Evolutionary conservation across 495 filamentous ascomycete species (phyloP).

Genomic region (Thermothielavioides terrestris): DNA sequence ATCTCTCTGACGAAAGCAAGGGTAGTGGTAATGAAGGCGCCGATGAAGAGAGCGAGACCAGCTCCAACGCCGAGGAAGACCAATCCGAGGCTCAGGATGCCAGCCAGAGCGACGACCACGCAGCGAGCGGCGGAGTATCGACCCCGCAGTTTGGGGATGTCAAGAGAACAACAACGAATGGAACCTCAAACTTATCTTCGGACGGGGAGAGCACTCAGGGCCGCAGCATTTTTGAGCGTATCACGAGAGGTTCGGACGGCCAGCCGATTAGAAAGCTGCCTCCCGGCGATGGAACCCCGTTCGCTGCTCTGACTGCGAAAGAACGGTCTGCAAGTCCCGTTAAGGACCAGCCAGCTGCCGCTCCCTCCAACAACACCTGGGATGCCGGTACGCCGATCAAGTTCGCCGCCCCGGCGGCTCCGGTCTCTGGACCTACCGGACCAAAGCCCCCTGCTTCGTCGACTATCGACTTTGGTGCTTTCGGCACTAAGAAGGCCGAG

Average conservation of each 20-base stretch:
- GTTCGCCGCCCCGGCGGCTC: slow-evolving; percentile 24
- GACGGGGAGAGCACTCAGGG: slow-evolving; percentile 31
- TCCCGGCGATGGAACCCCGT: slow-evolving; percentile 18
- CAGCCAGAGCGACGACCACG: slow-evolving; percentile 23
- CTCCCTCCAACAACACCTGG: slow-evolving; percentile 42
- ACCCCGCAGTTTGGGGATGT: slow-evolving; percentile 24
- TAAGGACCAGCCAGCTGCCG: slow-evolving; percentile 28
- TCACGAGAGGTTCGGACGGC: slow-evolving; percentile 41
- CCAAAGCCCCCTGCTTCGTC: slow-evolving; percentile 22
- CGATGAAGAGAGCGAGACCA: slow-evolving; percentile 41
- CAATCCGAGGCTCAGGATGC: slow-evolving; percentile 35
- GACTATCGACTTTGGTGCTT: slow-evolving; percentile 18
- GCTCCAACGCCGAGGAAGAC: slow-evolving; percentile 34
- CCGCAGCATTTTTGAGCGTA: slow-evolving; percentile 52
- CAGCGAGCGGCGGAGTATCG: slow-evolving; percentile 27
- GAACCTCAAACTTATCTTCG: slow-evolving; percentile 25
- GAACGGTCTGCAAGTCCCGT: slow-evolving; percentile 26
- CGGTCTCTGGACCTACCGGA: slow-evolving; percentile 25
- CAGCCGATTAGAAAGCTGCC: slow-evolving; percentile 36
- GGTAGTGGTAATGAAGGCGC: slow-evolving; percentile 37
- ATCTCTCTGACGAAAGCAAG: slow-evolving; percentile 48
- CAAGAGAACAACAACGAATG: slow-evolving; percentile 14
- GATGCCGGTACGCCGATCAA: slow-evolving; percentile 32
- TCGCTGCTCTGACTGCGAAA: slow-evolving; percentile 23
- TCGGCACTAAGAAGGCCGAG: slow-evolving; percentile 12